These are phyloP conservation scores for Tuber brumale DNA, from an alignment of 495 filamentous ascomycete species.

Conservation along the genomic window DNA sequence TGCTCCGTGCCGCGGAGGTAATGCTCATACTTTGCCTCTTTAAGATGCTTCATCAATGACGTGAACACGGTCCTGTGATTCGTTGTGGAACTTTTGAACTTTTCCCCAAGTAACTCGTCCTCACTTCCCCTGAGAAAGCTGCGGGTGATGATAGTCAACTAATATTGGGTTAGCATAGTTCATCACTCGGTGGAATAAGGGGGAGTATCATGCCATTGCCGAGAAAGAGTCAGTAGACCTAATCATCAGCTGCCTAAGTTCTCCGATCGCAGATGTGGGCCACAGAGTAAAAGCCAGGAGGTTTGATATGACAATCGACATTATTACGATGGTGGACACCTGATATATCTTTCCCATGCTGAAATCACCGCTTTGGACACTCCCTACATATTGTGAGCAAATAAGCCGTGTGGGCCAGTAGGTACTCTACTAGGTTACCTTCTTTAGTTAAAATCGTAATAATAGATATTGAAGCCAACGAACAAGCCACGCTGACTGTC, in stretches of 20 bases:
- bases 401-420: background rate
- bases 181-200: background rate
- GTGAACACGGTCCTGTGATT: slow-evolving; percentile 64
- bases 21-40: slow-evolving; percentile 86
- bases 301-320: slow-evolving; percentile 71
- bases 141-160: slow-evolving; percentile 69
- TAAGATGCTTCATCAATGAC: slow-evolving; percentile 69
- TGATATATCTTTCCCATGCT: slow-evolving; percentile 76
- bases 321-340: slow-evolving; percentile 82
- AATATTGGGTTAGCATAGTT: slow-evolving; percentile 8
- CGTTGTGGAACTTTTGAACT: slow-evolving; percentile 60
- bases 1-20: slow-evolving; percentile 75
- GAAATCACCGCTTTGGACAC: slow-evolving; percentile 71
- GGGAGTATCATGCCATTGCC: slow-evolving; percentile 50
- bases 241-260: slow-evolving; percentile 68
- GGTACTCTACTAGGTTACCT: slow-evolving; percentile 45
- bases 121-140: slow-evolving; percentile 83
- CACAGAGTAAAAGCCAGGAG: slow-evolving; percentile 71
- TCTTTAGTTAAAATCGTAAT: slow-evolving; percentile 93
- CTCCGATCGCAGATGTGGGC: slow-evolving; percentile 70
- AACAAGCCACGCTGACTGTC: slow-evolving; percentile 84
- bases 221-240: slow-evolving; percentile 69
- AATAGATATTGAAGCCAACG: slow-evolving; percentile 79
- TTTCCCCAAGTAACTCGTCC: slow-evolving; percentile 58
- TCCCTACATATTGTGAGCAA: slow-evolving; percentile 19